Conservation (phyloP, 192 early-diverging fungal species). For the Pilaira anomala region DNA sequence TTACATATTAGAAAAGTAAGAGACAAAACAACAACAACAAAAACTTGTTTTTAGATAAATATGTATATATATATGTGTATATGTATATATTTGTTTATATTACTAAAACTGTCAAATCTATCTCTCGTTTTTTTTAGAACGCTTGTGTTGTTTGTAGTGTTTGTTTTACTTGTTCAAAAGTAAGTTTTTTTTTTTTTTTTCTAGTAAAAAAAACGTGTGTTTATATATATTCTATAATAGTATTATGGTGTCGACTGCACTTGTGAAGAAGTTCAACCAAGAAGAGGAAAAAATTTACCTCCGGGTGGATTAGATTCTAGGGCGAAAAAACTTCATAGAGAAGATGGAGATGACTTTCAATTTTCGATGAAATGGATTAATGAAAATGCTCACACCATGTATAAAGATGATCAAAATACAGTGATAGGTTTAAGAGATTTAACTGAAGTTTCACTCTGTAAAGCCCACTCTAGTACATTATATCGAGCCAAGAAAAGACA, state of each 20-base stretch:
- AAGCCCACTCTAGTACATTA: conserved; percentile 36
- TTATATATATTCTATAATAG: neutral
- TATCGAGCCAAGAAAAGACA: conserved; percentile 39
- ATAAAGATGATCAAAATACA: conserved; percentile 27
- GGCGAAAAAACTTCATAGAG: conserved; percentile 32
- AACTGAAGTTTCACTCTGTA: conserved; percentile 38
- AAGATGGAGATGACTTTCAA: conserved; percentile 33
- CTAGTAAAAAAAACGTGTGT: neutral
- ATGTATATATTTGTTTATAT: neutral
- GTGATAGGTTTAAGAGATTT: conserved; percentile 21
- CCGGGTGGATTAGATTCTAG: conserved; percentile 32
- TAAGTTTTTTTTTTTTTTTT: conserved; percentile 5
- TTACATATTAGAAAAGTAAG: conserved; percentile 2
- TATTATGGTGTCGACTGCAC: conserved; percentile 29
- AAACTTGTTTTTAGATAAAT: no score
- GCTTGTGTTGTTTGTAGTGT: conserved; percentile 36
- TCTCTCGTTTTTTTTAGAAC: conserved; percentile 29
- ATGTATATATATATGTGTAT: neutral
- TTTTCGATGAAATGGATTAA: conserved; percentile 32
- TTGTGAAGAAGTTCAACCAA: conserved; percentile 32
- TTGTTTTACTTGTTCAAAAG: conserved; percentile 38
- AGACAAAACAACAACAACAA: neutral
- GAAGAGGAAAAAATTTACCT: conserved; percentile 36
- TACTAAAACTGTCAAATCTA: neutral
- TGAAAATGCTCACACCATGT: conserved; percentile 28